Percentiles rank a stretch among this genome's conserved stretches.
Conservation (phyloP, 768 basidiomycete species). For the Suillus tomentosus region DNA sequence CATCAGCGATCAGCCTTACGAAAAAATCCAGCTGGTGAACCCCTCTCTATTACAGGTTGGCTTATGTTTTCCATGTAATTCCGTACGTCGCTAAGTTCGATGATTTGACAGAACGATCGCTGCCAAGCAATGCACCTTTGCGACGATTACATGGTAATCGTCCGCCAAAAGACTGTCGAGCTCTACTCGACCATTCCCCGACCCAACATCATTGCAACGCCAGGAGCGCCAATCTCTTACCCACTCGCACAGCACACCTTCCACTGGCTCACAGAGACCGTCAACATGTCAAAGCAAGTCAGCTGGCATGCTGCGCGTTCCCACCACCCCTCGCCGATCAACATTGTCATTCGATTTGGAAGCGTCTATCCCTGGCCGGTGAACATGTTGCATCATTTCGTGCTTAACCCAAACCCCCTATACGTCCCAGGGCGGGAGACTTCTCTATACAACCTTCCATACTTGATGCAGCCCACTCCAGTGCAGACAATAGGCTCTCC, state of each 20-base stretch:
- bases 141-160: slow-evolving; percentile 47
- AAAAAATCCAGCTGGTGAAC: slow-evolving; percentile 39
- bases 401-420: slow-evolving; percentile 46
- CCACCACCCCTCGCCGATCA: slow-evolving; percentile 38
- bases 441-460: slow-evolving; percentile 45
- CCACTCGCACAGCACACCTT: slow-evolving; percentile 51
- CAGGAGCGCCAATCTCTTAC: slow-evolving; percentile 31
- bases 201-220: slow-evolving; percentile 19
- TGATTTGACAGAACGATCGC: slow-evolving; percentile 36
- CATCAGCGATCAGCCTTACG: slow-evolving; percentile 30
- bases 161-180: slow-evolving; percentile 44
- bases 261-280: slow-evolving; percentile 60
- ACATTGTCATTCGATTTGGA: slow-evolving; percentile 60
- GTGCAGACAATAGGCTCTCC: slow-evolving; percentile 52
- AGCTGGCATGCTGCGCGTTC: slow-evolving; percentile 20
- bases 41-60: slow-evolving; percentile 35
- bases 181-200: slow-evolving; percentile 41
- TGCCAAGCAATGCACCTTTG: slow-evolving; percentile 43
- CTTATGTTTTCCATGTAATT: background rate
- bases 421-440: slow-evolving; percentile 29
- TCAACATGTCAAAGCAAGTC: slow-evolving; percentile 41
- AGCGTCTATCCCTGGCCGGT: slow-evolving; percentile 69
- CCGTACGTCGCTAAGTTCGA: slow-evolving; percentile 1
- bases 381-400: slow-evolving; percentile 65
- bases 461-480: slow-evolving; percentile 38